Evolutionary conservation across 768 basidiomycete species (phyloP).

Genomic region (Pluteus cervinus): DNA sequence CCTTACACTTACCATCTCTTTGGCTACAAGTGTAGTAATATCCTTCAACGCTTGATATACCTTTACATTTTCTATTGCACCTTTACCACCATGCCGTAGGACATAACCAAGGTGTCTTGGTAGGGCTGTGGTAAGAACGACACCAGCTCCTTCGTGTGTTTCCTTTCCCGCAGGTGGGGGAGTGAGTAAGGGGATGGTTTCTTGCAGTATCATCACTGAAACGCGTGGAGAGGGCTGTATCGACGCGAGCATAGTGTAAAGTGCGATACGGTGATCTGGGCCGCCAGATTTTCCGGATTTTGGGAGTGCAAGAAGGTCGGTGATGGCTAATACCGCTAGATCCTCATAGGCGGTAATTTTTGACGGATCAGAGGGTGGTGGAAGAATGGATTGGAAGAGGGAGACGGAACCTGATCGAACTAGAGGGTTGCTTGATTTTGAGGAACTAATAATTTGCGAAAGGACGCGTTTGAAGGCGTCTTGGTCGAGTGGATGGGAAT

Average conservation of each 20-base stretch:
- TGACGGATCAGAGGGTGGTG: too few relatives aligned
- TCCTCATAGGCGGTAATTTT: conserved; percentile 24
- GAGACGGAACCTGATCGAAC: conserved; percentile 51
- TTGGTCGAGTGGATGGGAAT: conserved; percentile 40
- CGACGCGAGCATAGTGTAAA: conserved; percentile 72
- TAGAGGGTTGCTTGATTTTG: conserved; percentile 66
- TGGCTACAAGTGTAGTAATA: conserved; percentile 44
- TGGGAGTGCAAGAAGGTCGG: conserved; percentile 69
- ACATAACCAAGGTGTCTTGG: conserved; percentile 52
- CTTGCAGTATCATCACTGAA: conserved; percentile 40
- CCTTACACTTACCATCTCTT: conserved; percentile 70
- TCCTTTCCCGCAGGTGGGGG: too few relatives aligned
- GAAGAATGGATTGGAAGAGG: conserved; percentile 51
- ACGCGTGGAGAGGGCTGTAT: conserved; percentile 39
- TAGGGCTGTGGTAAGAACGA: conserved; percentile 49
- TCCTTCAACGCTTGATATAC: conserved; percentile 18
- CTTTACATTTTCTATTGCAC: too few relatives aligned
- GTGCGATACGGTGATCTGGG: conserved; percentile 74
- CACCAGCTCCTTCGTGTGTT: conserved; percentile 60
- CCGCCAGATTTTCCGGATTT: conserved; percentile 82
- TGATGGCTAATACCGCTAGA: conserved; percentile 40
- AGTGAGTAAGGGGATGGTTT: conserved; percentile 32
- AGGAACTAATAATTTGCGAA: conserved; percentile 52
- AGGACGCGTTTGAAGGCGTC: conserved; percentile 50
- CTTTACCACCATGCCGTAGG: too few relatives aligned